phyloP scores from a whole-genome alignment of 1,284 basidiomycete genomes.

The Xerocomus cyaneibrunnescens region DNA sequence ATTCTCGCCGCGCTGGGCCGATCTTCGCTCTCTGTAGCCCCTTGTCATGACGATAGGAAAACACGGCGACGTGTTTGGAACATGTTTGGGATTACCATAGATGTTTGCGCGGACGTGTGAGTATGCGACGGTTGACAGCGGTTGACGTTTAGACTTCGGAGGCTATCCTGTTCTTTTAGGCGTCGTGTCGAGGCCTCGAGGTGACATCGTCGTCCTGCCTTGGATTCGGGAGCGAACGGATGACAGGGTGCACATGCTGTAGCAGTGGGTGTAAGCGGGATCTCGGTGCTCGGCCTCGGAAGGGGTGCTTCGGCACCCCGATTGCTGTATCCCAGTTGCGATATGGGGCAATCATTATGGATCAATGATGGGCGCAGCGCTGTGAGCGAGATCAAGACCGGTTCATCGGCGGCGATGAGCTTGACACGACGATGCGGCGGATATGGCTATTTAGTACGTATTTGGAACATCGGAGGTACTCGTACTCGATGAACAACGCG shows the following conservation, averaged over 20 bases:
- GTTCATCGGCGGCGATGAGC: slow-evolving; percentile 14
- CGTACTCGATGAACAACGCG: slow-evolving; percentile 2
- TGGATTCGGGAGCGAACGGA: slow-evolving; percentile 22
- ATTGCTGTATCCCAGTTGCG: not conserved
- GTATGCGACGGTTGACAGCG: not conserved
- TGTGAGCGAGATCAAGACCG: slow-evolving; percentile 4
- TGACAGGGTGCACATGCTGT: slow-evolving; percentile 25
- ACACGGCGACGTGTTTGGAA: slow-evolving; percentile 8
- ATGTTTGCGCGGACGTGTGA: not conserved
- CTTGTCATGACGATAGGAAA: slow-evolving; percentile 11
- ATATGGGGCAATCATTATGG: not conserved
- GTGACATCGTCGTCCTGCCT: not conserved
- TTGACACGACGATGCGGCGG: not conserved
- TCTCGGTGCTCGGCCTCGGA: slow-evolving; percentile 7
- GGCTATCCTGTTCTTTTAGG: not conserved
- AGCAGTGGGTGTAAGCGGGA: slow-evolving; percentile 3
- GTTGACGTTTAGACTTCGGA: slow-evolving; percentile 18
- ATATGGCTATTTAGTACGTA: slow-evolving; percentile 2
- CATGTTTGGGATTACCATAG: slow-evolving; percentile 14
- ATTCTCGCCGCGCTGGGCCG: slow-evolving; percentile 4
- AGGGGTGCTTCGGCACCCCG: not conserved
- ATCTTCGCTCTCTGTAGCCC: not conserved
- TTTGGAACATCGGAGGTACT: slow-evolving; percentile 8
- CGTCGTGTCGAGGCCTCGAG: slow-evolving; percentile 7
- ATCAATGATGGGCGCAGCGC: slow-evolving; percentile 6